These are phyloP conservation scores for Mycena vitilis DNA, from an alignment of 768 basidiomycete species.

Conservation along the genomic window DNA sequence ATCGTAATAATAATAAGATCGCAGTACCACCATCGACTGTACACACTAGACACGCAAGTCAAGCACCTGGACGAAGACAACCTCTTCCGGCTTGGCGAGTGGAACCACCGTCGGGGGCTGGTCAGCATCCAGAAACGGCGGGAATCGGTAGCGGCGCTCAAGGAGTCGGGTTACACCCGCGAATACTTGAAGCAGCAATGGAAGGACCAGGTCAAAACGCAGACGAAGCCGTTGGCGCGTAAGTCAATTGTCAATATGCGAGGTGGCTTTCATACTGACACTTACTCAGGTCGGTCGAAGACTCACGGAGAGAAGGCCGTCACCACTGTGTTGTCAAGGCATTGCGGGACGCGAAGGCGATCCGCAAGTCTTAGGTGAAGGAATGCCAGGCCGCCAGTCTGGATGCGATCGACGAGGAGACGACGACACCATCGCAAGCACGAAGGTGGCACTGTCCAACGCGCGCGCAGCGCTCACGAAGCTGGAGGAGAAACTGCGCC, in stretches of 20 bases:
- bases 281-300: conserved; percentile 5
- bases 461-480: not conserved
- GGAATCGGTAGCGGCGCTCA: conserved; percentile 12
- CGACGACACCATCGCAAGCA: too few species aligned
- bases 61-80: conserved; percentile 32
- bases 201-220: conserved; percentile 8
- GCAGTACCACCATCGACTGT: conserved; percentile 42
- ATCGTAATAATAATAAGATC: not conserved
- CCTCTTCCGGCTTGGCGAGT: too few species aligned
- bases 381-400: not conserved
- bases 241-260: not conserved
- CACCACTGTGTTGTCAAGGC: not conserved
- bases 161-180: not conserved
- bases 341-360: not conserved
- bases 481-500: not conserved
- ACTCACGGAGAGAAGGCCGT: conserved; percentile 3
- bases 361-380: not conserved
- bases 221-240: conserved; percentile 17
- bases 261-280: too few species aligned
- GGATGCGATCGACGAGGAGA: conserved; percentile 4
- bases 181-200: conserved; percentile 2
- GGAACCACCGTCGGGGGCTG: conserved; percentile 10
- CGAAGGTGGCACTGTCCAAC: not conserved
- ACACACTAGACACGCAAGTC: conserved; percentile 42
- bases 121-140: conserved; percentile 11